These are phyloP conservation scores for Aspergillus saccharolyticus DNA, from an alignment of 495 filamentous ascomycete species.

Conservation along the genomic window DNA sequence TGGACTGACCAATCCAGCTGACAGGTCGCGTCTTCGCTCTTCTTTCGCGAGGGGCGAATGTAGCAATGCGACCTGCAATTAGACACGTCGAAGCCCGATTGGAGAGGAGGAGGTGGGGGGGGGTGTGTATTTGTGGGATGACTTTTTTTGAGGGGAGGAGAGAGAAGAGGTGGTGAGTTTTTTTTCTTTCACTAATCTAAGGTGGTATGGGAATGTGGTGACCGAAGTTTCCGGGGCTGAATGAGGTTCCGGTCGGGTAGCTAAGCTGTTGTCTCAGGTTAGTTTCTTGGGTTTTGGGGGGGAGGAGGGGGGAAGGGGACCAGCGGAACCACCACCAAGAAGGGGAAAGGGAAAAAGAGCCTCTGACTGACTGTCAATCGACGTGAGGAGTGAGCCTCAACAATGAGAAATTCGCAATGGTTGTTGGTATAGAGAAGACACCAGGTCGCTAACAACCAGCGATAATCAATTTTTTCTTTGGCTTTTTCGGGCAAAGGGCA, in stretches of 20 bases:
- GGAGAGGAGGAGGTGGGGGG: neutral
- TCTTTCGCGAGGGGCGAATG: slow-evolving; percentile 15
- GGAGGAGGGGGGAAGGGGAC: too few species aligned
- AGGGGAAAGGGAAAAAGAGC: slow-evolving; percentile 10
- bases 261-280: slow-evolving; percentile 16
- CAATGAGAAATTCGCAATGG: neutral
- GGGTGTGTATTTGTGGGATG: slow-evolving; percentile 5
- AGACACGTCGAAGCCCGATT: slow-evolving; percentile 7
- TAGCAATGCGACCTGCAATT: slow-evolving; percentile 11
- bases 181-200: slow-evolving; percentile 1
- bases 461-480: too few species aligned
- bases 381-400: neutral
- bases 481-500: neutral
- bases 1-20: slow-evolving; percentile 28
- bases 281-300: slow-evolving; percentile 10
- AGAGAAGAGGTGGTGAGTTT: neutral
- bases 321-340: slow-evolving; percentile 14
- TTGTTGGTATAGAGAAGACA: slow-evolving; percentile 16
- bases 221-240: slow-evolving; percentile 4
- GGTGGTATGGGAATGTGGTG: slow-evolving; percentile 8
- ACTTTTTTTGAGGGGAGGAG: neutral
- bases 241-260: slow-evolving; percentile 16
- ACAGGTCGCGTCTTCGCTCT: slow-evolving; percentile 28
- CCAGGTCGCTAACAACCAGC: slow-evolving; percentile 14
- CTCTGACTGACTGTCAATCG: slow-evolving; percentile 6